Conservation (phyloP, 176 grass and related monocot species). For the Elymus sibiricus region DNA sequence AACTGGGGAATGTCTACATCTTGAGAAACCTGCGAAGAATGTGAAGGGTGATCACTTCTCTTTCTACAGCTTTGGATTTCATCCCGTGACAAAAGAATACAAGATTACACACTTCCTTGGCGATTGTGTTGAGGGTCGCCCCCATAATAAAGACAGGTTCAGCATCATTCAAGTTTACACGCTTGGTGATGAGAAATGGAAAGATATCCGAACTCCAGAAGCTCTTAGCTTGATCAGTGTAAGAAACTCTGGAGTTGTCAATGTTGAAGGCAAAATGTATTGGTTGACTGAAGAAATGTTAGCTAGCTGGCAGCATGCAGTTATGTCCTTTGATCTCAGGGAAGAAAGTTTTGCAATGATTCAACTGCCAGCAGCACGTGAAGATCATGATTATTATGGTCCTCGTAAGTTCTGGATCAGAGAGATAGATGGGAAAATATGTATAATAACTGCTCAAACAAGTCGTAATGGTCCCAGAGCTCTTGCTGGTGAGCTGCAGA, state of each 20-base stretch:
- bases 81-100: slow-evolving; percentile 13
- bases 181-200: slow-evolving; percentile 28
- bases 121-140: not conserved
- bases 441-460: not conserved
- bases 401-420: not conserved
- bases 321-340: slow-evolving; percentile 33
- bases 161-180: slow-evolving; percentile 29
- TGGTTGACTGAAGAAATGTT: slow-evolving; percentile 5
- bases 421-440: slow-evolving; percentile 19
- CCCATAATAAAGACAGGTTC: not conserved
- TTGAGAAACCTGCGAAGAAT: slow-evolving; percentile 7
- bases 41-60: not conserved
- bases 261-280: slow-evolving; percentile 20
- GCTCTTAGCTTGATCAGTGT: slow-evolving; percentile 13
- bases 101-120: slow-evolving; percentile 28
- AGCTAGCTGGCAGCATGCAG: not conserved
- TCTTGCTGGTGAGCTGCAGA: not conserved
- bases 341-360: slow-evolving; percentile 5
- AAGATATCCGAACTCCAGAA: not conserved
- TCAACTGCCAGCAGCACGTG: slow-evolving; percentile 6
- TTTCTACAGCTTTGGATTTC: slow-evolving; percentile 20
- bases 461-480: not conserved
- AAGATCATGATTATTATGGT: not conserved
- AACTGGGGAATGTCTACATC: slow-evolving; percentile 3
- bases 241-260: not conserved